Conservation (phyloP, 2,329 filamentous ascomycete species). For the Fusarium cyanostomum region DNA sequence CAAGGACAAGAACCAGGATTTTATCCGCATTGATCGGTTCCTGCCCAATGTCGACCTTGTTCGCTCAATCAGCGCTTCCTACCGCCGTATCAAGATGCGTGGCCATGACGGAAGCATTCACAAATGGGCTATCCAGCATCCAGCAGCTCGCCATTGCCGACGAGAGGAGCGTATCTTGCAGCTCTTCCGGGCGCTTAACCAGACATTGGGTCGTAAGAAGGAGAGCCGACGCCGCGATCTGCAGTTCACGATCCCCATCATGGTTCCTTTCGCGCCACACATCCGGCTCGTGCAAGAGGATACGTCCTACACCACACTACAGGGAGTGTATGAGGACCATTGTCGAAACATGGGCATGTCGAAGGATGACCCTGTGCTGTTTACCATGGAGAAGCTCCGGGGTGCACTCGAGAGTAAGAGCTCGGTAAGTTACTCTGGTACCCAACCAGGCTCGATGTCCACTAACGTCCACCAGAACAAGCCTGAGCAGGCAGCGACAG, state of each 20-base stretch:
- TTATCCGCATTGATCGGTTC: conserved; percentile 97
- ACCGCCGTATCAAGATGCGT: conserved; percentile 92
- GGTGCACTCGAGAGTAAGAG: conserved; percentile 76
- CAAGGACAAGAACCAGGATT: conserved; percentile 99
- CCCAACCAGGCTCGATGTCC: neutral
- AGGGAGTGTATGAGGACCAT: conserved; percentile 96
- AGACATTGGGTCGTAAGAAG: conserved; percentile 89
- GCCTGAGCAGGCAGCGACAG: conserved; percentile 74
- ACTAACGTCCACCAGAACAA: conserved; percentile 62
- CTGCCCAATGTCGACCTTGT: conserved; percentile 94
- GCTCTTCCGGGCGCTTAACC: conserved; percentile 97
- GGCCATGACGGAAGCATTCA: conserved; percentile 98
- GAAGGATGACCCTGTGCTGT: conserved; percentile 95
- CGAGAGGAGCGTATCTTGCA: conserved; percentile 95
- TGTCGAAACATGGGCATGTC: conserved; percentile 86
- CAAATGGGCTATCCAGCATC: conserved; percentile 95
- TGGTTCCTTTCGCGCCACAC: conserved; percentile 94
- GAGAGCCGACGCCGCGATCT: conserved; percentile 93
- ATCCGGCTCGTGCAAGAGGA: conserved; percentile 97
- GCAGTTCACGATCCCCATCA: conserved; percentile 94
- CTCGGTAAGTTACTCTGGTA: conserved; percentile 55
- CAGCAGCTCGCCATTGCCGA: conserved; percentile 88
- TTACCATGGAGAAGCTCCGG: conserved; percentile 93
- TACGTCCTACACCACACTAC: conserved; percentile 90
- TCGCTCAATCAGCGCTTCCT: conserved; percentile 88